These are phyloP conservation scores for Leptodontidium sp. DNA, from an alignment of 2,329 filamentous ascomycete species.

Conservation along the genomic window DNA sequence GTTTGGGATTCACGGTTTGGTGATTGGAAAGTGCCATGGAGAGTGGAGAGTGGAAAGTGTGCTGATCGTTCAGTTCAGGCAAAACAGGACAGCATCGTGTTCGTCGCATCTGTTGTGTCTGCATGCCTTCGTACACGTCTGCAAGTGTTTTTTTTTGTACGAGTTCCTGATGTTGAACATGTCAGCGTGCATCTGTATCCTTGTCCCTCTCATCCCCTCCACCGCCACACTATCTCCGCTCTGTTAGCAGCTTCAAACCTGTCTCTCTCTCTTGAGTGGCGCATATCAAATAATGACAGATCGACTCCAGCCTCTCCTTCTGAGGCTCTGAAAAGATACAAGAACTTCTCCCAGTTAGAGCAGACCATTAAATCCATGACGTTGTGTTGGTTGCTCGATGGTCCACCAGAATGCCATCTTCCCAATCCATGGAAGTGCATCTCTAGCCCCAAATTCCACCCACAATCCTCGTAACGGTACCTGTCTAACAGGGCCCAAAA, in stretches of 20 bases:
- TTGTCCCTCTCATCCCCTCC: neutral
- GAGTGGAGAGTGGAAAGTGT: slow-evolving; percentile 1
- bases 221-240: neutral
- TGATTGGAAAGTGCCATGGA: neutral
- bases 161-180: neutral
- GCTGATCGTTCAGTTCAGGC: slow-evolving; percentile 6
- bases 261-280: neutral
- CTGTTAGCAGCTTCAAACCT: neutral
- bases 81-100: neutral
- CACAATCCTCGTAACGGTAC: slow-evolving; percentile 19
- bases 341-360: neutral
- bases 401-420: neutral
- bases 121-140: no score
- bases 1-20: neutral
- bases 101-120: neutral
- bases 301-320: neutral
- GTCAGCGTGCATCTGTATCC: slow-evolving; percentile 2
- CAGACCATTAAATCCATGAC: slow-evolving; percentile 3
- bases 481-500: slow-evolving; percentile 28
- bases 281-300: neutral
- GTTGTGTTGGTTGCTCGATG: neutral
- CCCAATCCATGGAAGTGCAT: slow-evolving; percentile 7
- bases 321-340: no score
- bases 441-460: neutral
- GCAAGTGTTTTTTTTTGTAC: neutral